phyloP scores from a whole-genome alignment of 768 basidiomycete genomes.

The Tricholoma terreum region DNA sequence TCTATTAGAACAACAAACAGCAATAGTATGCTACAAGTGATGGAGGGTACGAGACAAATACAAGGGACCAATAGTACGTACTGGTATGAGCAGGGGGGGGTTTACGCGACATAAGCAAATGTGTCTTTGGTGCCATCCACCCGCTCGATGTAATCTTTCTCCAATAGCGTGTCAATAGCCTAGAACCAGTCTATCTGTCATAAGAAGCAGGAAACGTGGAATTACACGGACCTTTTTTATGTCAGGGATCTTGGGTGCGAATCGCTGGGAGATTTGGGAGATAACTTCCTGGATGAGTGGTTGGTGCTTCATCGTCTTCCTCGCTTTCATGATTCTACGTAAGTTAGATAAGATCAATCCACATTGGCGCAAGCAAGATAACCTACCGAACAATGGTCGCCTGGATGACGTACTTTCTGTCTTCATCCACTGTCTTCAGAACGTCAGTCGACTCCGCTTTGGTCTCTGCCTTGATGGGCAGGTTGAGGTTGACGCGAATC shows the following conservation, averaged over 20 bases:
- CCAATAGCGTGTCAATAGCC: conserved; percentile 89
- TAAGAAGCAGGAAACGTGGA: not conserved
- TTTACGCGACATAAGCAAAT: conserved; percentile 73
- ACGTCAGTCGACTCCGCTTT: conserved; percentile 90
- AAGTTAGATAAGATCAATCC: conserved; percentile 1
- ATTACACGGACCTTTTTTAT: conserved; percentile 78
- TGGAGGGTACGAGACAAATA: not conserved
- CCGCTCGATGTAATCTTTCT: conserved; percentile 97
- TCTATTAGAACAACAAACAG: conserved; percentile 12
- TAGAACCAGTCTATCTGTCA: conserved; percentile 26
- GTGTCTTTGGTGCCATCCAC: conserved; percentile 89
- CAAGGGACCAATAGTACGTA: conserved; percentile 9
- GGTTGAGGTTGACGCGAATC: conserved; percentile 87
- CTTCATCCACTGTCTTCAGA: conserved; percentile 93
- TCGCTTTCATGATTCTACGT: conserved; percentile 87
- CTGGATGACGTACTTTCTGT: conserved; percentile 94
- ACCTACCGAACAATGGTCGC: conserved; percentile 83
- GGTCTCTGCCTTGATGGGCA: conserved; percentile 91
- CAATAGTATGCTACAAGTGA: conserved; percentile 50
- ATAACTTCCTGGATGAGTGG: conserved; percentile 87
- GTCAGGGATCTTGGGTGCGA: conserved; percentile 91
- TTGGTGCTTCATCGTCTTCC: conserved; percentile 95
- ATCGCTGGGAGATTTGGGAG: conserved; percentile 82
- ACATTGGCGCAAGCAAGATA: not conserved
- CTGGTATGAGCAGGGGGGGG: conserved; percentile 1